Evolutionary conservation across 2,329 filamentous ascomycete species (phyloP), one percentile per base, ranked within the genome.

Genomic region (Alternaria dauci): DNA sequence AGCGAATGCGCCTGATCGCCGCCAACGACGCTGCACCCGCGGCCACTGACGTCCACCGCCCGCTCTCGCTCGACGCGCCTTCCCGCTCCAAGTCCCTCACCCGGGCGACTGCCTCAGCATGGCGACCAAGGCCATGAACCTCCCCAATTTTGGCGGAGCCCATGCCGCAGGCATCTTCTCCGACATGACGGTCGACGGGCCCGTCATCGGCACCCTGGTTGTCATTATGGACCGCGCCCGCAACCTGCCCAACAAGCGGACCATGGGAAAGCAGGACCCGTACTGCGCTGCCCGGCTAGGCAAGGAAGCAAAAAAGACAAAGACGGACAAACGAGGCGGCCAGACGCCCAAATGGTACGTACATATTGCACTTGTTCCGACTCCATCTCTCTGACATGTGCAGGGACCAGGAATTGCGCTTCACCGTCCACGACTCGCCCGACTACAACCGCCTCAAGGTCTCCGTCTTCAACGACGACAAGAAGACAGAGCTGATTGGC

Each of bases 321-420:
- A 91, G 41, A 97, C 94, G 5, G 95, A 99, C 79, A 89, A 94
- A 71, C 87, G 95, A 75, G 95, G 95, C 66, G 95, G 95, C 42
- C 95, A 99, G 81, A 98, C 95, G 39, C 95, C 95, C 8, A 90
- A 87, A 86, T 99, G 95, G 95, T 97, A 87, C 78, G 88, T 62
- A 16, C 28, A n/a, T 20, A 7, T 46, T 38, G n/a, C 30, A 18
- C 16, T 6, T 41, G 48, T 39, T 20, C 54, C 23, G 16, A 50
- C 28, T 8, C 28, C 25, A n/a, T 16, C 43, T 16, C 43, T 62
- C 71, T 72, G 50, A 73, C 62, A 41, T 26, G 51, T 66, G 26
- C 74, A 99, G 95, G 95, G 95, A 99, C 78, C 93, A 98, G 80
- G 95, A 99, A 79, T 87, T 99, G 44, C 92, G 95, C 63, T 99